Evolutionary conservation across 1,284 basidiomycete genomes (phyloP).

Genomic region (Rhodotorula sp.): DNA sequence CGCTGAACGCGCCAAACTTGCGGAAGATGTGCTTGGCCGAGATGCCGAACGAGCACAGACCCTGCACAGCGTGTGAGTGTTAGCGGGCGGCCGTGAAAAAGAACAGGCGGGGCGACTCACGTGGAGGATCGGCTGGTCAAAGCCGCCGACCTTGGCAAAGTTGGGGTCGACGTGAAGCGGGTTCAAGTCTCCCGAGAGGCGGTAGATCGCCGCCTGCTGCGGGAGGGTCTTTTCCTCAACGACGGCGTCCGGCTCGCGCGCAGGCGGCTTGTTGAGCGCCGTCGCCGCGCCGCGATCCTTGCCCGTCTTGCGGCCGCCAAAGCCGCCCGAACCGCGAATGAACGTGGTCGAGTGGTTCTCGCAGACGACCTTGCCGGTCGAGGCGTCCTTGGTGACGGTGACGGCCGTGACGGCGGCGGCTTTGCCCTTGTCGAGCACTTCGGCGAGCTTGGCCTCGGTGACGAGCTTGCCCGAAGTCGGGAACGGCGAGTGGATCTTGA

Average conservation of each 20-base stretch:
- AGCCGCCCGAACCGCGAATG: conserved; percentile 90
- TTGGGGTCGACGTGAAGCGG: conserved; percentile 68
- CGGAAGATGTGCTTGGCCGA: conserved; percentile 91
- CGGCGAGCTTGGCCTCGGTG: conserved; percentile 66
- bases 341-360: conserved; percentile 92
- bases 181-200: conserved; percentile 59
- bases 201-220: conserved; percentile 85
- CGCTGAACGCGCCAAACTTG: conserved; percentile 77
- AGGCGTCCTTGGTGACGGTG: conserved; percentile 75
- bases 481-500: conserved; percentile 76
- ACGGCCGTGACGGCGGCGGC: conserved; percentile 80
- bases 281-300: conserved; percentile 86
- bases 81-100: neutral
- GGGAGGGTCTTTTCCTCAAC: conserved; percentile 78
- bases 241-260: conserved; percentile 76
- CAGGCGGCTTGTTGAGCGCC: conserved; percentile 77
- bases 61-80: conserved; percentile 1
- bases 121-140: conserved; percentile 67
- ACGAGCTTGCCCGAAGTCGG: conserved; percentile 82
- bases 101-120: conserved; percentile 11
- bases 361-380: conserved; percentile 75
- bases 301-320: conserved; percentile 85
- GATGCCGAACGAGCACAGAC: conserved; percentile 86
- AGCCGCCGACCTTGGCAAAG: conserved; percentile 91
- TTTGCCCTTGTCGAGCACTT: conserved; percentile 83